A percentile compares a stretch with the other conserved stretches of the same genome.
Conservation (phyloP, 2,329 filamentous ascomycete genomes). For the Colletotrichum navitas region DNA sequence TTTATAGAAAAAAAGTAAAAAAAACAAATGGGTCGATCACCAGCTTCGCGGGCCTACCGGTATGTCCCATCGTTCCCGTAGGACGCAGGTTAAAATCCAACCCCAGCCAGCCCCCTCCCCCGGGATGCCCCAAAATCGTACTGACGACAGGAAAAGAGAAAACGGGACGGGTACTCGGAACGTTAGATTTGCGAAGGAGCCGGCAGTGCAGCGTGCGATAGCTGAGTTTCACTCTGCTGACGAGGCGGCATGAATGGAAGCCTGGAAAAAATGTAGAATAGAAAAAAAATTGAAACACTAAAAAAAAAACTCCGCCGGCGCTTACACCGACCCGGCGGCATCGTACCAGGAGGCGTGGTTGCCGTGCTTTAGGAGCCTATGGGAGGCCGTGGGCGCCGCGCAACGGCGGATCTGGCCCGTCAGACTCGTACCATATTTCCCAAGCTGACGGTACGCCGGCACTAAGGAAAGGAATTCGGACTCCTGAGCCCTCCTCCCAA, state of each 20-base stretch:
- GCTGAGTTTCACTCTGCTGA: background rate
- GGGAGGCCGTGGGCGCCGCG: background rate
- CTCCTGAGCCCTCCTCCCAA: background rate
- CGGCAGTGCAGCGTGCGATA: background rate
- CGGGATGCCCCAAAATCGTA: background rate
- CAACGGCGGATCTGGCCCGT: background rate
- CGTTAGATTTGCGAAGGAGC: background rate
- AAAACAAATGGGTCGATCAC: background rate
- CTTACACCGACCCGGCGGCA: constrained; percentile 14
- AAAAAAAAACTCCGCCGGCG: constrained; percentile 4
- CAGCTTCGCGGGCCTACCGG: background rate
- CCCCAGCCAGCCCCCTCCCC: too few species aligned
- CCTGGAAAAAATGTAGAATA: too few species aligned
- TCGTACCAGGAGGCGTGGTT: background rate
- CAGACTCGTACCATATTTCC: constrained; percentile 27
- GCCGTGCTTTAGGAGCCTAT: background rate
- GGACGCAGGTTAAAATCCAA: background rate
- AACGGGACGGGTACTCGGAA: background rate
- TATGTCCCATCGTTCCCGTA: background rate
- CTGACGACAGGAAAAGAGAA: background rate
- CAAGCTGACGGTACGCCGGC: constrained; percentile 12
- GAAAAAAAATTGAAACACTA: background rate
- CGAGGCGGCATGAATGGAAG: background rate
- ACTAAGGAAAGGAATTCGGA: background rate
- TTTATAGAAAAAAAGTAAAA: too few species aligned